Evolutionary conservation across 2,329 filamentous ascomycete species (phyloP).

Genomic region (Trichoderma aggressivum): DNA sequence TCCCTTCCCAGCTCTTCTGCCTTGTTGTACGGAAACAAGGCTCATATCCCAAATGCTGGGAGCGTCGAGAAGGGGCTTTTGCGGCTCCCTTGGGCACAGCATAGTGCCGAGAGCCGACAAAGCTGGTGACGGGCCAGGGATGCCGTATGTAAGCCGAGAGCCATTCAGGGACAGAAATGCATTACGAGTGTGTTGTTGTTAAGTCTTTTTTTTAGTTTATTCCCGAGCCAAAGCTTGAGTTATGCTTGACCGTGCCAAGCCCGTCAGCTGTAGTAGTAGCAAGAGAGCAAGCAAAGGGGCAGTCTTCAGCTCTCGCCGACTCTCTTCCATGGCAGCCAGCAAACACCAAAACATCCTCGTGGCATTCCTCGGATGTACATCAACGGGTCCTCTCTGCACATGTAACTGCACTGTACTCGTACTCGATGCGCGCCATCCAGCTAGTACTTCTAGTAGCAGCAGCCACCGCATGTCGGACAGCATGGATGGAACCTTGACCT

Average conservation of each 20-base stretch:
- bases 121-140: not conserved
- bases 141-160: not conserved
- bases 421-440: not conserved
- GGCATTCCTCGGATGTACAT: not conserved
- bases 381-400: not conserved
- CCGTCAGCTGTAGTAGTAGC: not conserved
- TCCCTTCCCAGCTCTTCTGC: not conserved
- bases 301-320: not conserved
- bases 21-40: not conserved
- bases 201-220: not conserved
- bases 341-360: not conserved
- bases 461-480: not conserved
- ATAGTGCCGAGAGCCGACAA: constrained; percentile 5
- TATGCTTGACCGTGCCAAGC: not conserved
- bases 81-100: not conserved
- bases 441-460: not conserved
- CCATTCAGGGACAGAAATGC: not conserved
- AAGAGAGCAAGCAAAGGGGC: not conserved
- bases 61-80: not conserved
- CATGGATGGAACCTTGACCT: not conserved
- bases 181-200: not conserved
- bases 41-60: not conserved
- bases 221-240: not conserved
- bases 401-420: not conserved
- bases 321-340: not conserved